A percentile compares a stretch with the other conserved stretches of the same genome.
Evolutionary conservation across 129 eudicot species (phyloP).

Genomic region (Flaveria linearis): DNA sequence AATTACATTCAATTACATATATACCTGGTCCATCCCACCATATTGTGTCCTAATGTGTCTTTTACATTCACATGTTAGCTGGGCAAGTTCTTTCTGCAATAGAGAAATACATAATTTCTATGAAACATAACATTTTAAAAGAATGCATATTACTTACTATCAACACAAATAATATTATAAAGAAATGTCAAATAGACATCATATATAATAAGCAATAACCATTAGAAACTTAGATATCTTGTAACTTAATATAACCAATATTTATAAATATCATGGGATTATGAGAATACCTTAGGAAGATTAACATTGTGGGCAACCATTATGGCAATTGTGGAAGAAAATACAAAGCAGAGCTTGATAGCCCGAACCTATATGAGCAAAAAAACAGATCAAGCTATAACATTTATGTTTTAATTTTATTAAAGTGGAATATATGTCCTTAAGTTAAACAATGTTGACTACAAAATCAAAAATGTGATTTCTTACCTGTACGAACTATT

Average conservation of each 20-base stretch:
- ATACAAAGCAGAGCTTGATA: conserved; percentile 97
- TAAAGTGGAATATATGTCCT: background rate
- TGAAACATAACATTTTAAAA: conserved; percentile 11
- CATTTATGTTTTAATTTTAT: background rate
- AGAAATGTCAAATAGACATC: background rate
- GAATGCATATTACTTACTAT: no score
- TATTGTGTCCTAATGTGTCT: conserved; percentile 98
- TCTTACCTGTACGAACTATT: conserved; percentile 84
- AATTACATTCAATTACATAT: background rate
- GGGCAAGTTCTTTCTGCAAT: conserved; percentile 82
- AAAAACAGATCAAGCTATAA: conserved; percentile 5
- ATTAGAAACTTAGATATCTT: background rate
- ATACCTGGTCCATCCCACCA: conserved; percentile 99
- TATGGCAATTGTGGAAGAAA: conserved; percentile 92
- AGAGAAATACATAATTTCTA: background rate
- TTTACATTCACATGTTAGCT: conserved; percentile 87
- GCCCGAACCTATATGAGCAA: conserved; percentile 64
- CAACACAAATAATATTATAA: background rate
- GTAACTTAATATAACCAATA: background rate
- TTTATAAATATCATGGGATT: background rate
- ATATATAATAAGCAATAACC: background rate
- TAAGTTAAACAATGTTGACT: background rate
- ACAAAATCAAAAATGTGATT: background rate
- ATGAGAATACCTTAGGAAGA: conserved; percentile 66
- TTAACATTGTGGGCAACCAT: conserved; percentile 75